Base-by-base conservation (phyloP, 31 red algal species). In the Porphyra umbilicalis region DNA sequence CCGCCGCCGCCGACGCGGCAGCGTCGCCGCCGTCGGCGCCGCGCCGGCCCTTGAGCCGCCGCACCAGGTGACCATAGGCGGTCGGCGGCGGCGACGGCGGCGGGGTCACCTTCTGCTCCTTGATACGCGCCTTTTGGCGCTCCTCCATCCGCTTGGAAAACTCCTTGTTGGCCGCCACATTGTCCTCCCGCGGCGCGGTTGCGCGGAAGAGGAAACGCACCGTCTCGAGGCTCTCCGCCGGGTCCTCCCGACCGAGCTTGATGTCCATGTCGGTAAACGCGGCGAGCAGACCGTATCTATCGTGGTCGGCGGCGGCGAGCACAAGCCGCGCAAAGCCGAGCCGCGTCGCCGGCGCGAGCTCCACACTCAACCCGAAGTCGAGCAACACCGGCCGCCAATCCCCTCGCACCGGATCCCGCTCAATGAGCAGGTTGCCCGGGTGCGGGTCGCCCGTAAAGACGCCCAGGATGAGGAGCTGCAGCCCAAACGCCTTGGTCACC, bases 371-470 rank as follows among this genome's bases (percentile, higher is more conserved):
- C 29, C 93, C 93, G 37, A 95, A 95, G 75, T 95, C 93, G 2
- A 95, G 67, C 67, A 95, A 80, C 34, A 89, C 93, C 9, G 93
- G 91, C 36, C 71, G 31, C 32, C 38, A 44, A 30, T 80, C 78
- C 16, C 82, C 44, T 30, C 37, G 10, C 40, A 10, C 32, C 35
- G 39, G 34, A 20, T 78, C 80, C 33, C 35, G 33, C 18, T 78
- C 77, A 36, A 97, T 79, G 18, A 97, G 82, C 76, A 97, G 84
- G 79, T 97, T 97, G 16, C 95, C 95, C 5, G 91, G 91, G 84
- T 97, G 95, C 15, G 91, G 95, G 68, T 97, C 95, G 38, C 89
- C 95, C 81, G 84, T 86, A 71, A 97, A 97, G 6, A 84, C 81
- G 38, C 88, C 89, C 10, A 80, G 76, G 16, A 93, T 75, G 79